Conservation (phyloP, 2,329 filamentous ascomycete genomes). For the Amylocarpus encephaloides region DNA sequence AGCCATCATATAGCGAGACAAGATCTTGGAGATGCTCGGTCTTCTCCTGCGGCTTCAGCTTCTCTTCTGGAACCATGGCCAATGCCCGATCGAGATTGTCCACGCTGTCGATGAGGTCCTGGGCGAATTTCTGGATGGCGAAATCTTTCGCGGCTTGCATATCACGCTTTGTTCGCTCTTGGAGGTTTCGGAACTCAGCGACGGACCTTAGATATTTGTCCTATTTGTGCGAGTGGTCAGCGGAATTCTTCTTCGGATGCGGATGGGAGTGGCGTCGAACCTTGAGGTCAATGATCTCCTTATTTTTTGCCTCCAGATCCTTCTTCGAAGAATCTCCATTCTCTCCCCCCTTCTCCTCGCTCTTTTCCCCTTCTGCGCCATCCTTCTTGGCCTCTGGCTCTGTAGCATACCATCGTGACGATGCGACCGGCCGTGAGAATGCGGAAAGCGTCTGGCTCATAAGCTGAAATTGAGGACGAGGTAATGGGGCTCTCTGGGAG, state of each 20-base stretch:
- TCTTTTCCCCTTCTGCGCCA: slow-evolving; percentile 33
- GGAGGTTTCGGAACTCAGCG: slow-evolving; percentile 96
- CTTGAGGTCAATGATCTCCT: slow-evolving; percentile 77
- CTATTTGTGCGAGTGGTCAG: slow-evolving; percentile 40
- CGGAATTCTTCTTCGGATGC: neutral
- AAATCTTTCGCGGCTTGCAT: slow-evolving; percentile 84
- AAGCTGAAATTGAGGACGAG: slow-evolving; percentile 35
- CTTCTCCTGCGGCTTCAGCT: slow-evolving; percentile 50
- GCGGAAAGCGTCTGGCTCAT: slow-evolving; percentile 28
- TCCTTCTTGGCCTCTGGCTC: slow-evolving; percentile 40
- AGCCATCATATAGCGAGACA: slow-evolving; percentile 72
- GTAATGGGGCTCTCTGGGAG: slow-evolving; percentile 20
- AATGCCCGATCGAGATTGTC: slow-evolving; percentile 97
- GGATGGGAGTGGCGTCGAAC: slow-evolving; percentile 39
- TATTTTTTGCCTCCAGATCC: slow-evolving; percentile 66
- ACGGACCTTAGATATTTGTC: slow-evolving; percentile 92
- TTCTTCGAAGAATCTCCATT: slow-evolving; percentile 46
- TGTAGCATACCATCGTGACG: slow-evolving; percentile 32
- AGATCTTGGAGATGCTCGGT: slow-evolving; percentile 62
- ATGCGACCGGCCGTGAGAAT: slow-evolving; percentile 11
- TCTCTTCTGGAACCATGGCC: slow-evolving; percentile 66
- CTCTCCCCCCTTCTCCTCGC: slow-evolving; percentile 32
- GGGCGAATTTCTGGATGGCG: slow-evolving; percentile 88
- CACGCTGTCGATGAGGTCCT: slow-evolving; percentile 89
- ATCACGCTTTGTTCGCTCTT: slow-evolving; percentile 88